Evolutionary conservation across 495 filamentous ascomycete genomes (phyloP), one percentile per base, ranked within the genome.

Genomic region (Penicillium samsonianum): DNA sequence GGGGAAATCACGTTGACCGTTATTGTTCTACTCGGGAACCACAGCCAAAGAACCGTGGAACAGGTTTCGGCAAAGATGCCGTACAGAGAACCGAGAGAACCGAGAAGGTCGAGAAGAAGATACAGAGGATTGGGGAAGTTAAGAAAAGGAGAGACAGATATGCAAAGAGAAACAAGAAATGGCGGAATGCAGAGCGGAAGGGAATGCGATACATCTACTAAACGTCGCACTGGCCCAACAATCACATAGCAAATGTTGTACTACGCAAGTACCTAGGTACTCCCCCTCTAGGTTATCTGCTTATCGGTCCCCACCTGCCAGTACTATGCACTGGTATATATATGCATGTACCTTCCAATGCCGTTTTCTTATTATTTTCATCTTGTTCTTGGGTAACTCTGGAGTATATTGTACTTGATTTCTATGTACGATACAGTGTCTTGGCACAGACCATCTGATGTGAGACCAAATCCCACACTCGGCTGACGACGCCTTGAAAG

Each of bases 31-130:
- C 52, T 66, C 55, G 60, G 63, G 58, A 48, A 30, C 58, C 49
- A 55, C 63, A 53, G 58, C 53, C 14, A 61, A 53, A 33, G 51
- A 67, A 67, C 66, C 66, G 61, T 69, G 66, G 66, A 59, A 62
- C 64, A 57, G 28, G 11, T 33, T 33, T 33, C 30, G 30, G 30
- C 30, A 33, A 33, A 33, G 30, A 33, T 14, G 11, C 30, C 30
- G 11, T 14, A 62, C 64, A 57, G 23, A 38, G 17, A 17, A 17
- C 35, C n/a, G 30, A 51, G 14, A 53, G 58, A 52, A 43, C 53
- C 58, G 41, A 50, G 47, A 40, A 44, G 30, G 17, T 52, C 46
- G 55, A 42, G 38, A 25, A 20, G 28, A 58, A 16, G 26, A 22
- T 50, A 51, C 22, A 40, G 38, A 50, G 40, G 12, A 40, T 22